Conservation (phyloP, 2,329 filamentous ascomycete genomes). For the Botrytis sinoallii region DNA sequence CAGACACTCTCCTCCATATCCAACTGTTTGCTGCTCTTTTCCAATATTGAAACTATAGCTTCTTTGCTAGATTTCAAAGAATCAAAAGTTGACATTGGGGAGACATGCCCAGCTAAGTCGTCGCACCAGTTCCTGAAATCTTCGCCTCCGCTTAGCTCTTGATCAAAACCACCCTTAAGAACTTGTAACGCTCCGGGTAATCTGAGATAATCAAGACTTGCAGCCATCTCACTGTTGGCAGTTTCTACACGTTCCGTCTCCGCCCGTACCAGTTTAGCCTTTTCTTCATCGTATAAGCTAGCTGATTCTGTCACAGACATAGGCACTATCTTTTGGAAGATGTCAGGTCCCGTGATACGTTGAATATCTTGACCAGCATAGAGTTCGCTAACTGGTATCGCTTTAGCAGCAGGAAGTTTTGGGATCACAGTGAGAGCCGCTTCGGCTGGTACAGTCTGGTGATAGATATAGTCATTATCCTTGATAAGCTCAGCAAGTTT, state of each 20-base stretch:
- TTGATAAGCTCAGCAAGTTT: slow-evolving; percentile 74
- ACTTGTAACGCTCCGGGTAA: slow-evolving; percentile 86
- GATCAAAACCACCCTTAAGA: slow-evolving; percentile 87
- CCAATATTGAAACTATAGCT: slow-evolving; percentile 67
- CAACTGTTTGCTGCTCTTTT: slow-evolving; percentile 79
- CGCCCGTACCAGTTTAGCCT: slow-evolving; percentile 89
- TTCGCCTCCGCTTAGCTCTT: slow-evolving; percentile 81
- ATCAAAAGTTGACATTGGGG: slow-evolving; percentile 76
- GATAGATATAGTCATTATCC: slow-evolving; percentile 98
- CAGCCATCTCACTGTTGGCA: slow-evolving; percentile 93
- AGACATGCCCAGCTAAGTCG: slow-evolving; percentile 81
- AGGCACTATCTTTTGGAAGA: slow-evolving; percentile 95
- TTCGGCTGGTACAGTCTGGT: slow-evolving; percentile 85
- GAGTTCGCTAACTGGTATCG: slow-evolving; percentile 92
- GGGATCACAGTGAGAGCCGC: slow-evolving; percentile 76
- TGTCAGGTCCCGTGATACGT: slow-evolving; percentile 91
- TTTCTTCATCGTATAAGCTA: slow-evolving; percentile 96
- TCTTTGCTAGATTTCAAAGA: slow-evolving; percentile 74
- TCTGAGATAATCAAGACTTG: slow-evolving; percentile 89
- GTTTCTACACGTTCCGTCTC: slow-evolving; percentile 92
- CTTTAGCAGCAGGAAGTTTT: slow-evolving; percentile 92
- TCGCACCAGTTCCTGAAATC: slow-evolving; percentile 94
- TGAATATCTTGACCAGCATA: slow-evolving; percentile 98
- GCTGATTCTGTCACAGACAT: slow-evolving; percentile 95
- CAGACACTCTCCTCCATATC: slow-evolving; percentile 98